phyloP scores from a whole-genome alignment of 495 filamentous ascomycete species.

The Astrothelium macrocarpum region DNA sequence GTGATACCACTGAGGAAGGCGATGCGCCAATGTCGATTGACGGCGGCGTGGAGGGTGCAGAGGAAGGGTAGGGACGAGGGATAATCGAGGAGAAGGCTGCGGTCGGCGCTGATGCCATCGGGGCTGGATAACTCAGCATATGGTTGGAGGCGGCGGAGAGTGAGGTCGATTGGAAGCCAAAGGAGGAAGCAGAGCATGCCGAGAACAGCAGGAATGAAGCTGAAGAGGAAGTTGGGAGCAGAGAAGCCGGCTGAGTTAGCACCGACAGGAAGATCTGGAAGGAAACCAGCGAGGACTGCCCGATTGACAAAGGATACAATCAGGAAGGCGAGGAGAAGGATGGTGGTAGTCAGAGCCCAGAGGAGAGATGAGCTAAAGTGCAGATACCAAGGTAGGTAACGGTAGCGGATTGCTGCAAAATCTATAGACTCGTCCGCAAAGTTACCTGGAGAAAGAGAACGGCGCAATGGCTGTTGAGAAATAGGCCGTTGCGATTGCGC shows the following conservation, averaged over 20 bases:
- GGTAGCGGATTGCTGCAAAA: constrained; percentile 44
- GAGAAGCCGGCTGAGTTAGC: constrained; percentile 62
- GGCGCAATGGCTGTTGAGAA: not conserved
- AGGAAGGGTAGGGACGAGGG: constrained; percentile 53
- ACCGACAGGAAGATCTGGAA: constrained; percentile 51
- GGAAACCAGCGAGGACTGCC: constrained; percentile 53
- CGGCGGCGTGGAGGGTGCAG: constrained; percentile 49
- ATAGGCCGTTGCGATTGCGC: constrained; percentile 15
- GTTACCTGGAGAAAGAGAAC: not conserved
- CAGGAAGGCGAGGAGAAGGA: constrained; percentile 63
- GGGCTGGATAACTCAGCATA: constrained; percentile 52
- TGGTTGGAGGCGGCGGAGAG: constrained; percentile 63
- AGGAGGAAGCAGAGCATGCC: constrained; percentile 67
- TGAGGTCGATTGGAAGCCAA: constrained; percentile 67
- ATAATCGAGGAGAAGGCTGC: constrained; percentile 68
- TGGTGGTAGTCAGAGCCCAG: constrained; percentile 52
- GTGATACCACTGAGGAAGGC: constrained; percentile 59
- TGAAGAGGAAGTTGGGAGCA: constrained; percentile 77
- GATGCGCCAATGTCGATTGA: constrained; percentile 60
- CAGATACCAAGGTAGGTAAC: constrained; percentile 73
- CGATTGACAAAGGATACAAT: constrained; percentile 63
- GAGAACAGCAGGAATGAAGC: constrained; percentile 68
- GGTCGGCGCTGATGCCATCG: constrained; percentile 54
- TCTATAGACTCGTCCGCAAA: constrained; percentile 24
- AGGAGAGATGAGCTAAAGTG: constrained; percentile 50